Conservation (phyloP, 2,329 filamentous ascomycete genomes). For the Coleophoma crateriformis region DNA sequence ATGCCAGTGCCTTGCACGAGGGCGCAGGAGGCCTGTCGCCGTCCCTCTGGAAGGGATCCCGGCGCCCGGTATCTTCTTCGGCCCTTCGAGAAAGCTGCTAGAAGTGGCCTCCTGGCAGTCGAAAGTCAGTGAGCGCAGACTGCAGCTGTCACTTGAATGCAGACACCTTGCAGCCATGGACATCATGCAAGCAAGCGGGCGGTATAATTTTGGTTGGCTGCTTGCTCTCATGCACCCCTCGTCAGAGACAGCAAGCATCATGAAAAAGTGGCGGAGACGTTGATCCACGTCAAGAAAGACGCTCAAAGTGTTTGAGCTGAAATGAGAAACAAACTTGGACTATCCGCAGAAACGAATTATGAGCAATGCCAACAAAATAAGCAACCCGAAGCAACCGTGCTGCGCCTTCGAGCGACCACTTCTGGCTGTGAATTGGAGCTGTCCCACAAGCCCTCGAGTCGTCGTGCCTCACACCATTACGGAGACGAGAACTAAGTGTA, state of each 20-base stretch:
- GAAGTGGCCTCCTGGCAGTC: conserved; percentile 18
- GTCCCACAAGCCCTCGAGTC: neutral
- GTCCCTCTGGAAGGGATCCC: conserved; percentile 14
- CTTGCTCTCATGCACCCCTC: neutral
- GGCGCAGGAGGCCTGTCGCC: conserved; percentile 19
- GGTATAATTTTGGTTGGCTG: conserved; percentile 11
- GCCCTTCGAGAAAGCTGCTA: conserved; percentile 34
- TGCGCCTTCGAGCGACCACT: neutral
- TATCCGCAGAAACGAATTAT: neutral
- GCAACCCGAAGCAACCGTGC: neutral
- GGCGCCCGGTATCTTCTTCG: conserved; percentile 22
- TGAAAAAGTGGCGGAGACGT: conserved; percentile 3
- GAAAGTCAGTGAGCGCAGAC: conserved; percentile 18
- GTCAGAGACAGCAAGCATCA: neutral
- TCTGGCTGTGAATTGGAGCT: neutral
- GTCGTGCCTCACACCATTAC: too few species aligned
- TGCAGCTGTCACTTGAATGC: conserved; percentile 34
- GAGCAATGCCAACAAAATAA: neutral
- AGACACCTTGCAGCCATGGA: conserved; percentile 14
- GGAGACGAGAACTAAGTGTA: too few species aligned
- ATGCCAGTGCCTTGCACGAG: conserved; percentile 1
- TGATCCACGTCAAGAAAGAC: neutral
- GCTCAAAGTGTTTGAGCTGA: neutral
- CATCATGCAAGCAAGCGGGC: conserved; percentile 22
- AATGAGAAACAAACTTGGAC: too few species aligned